Percentiles rank a stretch among this genome's conserved stretches.
Conservation (phyloP, 345 rosid species). For the Aquilaria sinensis region DNA sequence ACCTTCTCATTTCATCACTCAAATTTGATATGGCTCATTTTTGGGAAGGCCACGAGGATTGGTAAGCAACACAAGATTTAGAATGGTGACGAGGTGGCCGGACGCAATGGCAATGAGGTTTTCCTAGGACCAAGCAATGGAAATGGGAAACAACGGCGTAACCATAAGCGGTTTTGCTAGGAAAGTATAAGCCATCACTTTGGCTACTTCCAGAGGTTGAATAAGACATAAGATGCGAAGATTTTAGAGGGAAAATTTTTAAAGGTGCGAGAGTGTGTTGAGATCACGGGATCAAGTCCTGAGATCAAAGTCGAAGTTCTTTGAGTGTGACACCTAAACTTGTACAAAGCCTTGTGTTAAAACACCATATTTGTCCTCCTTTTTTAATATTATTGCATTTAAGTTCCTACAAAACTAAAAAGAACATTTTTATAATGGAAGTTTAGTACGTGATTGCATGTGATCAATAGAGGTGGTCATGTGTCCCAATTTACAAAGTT, state of each 20-base stretch:
- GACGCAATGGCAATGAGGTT: slow-evolving; percentile 85
- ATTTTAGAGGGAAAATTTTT: slow-evolving; percentile 35
- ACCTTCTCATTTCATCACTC: slow-evolving; percentile 62
- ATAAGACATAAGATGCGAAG: slow-evolving; percentile 6
- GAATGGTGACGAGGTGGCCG: slow-evolving; percentile 75
- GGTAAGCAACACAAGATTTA: slow-evolving; percentile 80
- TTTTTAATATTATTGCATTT: no score
- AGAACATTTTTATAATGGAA: no score
- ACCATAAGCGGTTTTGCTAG: slow-evolving; percentile 74
- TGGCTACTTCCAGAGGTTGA: background rate
- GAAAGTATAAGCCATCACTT: slow-evolving; percentile 66
- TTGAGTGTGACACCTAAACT: no score
- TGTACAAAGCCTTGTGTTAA: no score
- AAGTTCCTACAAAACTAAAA: no score
- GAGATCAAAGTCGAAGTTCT: background rate
- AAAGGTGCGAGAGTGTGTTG: background rate
- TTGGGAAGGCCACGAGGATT: slow-evolving; percentile 78
- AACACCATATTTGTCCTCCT: no score
- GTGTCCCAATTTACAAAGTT: no score
- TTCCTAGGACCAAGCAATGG: slow-evolving; percentile 93
- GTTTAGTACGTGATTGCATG: no score
- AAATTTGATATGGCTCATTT: slow-evolving; percentile 54
- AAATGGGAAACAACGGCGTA: slow-evolving; percentile 66
- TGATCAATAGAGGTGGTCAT: no score
- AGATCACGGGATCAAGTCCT: slow-evolving; percentile 17